phyloP scores from a whole-genome alignment of 305 asterid genomes.

The Ilex paraguariensis region DNA sequence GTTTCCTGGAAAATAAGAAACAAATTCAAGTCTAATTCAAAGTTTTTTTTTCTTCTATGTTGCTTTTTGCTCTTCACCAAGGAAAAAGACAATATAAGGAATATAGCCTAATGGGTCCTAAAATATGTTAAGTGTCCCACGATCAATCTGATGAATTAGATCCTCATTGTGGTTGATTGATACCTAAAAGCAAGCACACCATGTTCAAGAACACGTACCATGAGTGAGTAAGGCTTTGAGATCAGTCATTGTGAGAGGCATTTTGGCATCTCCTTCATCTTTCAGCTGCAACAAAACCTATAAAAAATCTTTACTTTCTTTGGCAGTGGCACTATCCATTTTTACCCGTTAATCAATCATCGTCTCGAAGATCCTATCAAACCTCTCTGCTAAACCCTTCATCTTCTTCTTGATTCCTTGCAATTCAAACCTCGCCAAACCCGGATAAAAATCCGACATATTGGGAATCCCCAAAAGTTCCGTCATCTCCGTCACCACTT shows the following conservation, averaged over 20 bases:
- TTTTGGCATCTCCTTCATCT: slow-evolving; percentile 42
- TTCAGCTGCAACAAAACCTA: slow-evolving; percentile 50
- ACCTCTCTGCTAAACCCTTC: slow-evolving; percentile 30
- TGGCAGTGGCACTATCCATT: not conserved
- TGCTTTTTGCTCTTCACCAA: too few species aligned
- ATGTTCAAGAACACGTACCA: slow-evolving; percentile 31
- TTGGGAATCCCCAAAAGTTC: slow-evolving; percentile 48
- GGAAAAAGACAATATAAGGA: too few species aligned
- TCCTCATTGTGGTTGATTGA: too few species aligned
- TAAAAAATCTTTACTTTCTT: slow-evolving; percentile 47
- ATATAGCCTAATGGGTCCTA: too few species aligned
- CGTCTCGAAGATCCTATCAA: slow-evolving; percentile 53
- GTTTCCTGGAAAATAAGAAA: too few species aligned
- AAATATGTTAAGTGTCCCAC: too few species aligned
- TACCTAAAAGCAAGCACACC: too few species aligned
- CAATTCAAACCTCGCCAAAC: slow-evolving; percentile 49
- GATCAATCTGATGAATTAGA: too few species aligned
- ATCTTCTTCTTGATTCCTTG: slow-evolving; percentile 58
- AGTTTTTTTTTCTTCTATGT: too few species aligned
- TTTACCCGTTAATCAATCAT: slow-evolving; percentile 42
- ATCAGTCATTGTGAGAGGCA: slow-evolving; percentile 55
- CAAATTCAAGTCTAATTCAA: too few species aligned
- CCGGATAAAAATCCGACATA: slow-evolving; percentile 64
- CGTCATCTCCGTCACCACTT: slow-evolving; percentile 45
- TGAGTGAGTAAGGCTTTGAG: slow-evolving; percentile 71